A percentile compares a stretch with the other conserved stretches of the same genome.
Conservation (phyloP, 805 yeast genomes). For the Saccharomycopsis sp. region DNA sequence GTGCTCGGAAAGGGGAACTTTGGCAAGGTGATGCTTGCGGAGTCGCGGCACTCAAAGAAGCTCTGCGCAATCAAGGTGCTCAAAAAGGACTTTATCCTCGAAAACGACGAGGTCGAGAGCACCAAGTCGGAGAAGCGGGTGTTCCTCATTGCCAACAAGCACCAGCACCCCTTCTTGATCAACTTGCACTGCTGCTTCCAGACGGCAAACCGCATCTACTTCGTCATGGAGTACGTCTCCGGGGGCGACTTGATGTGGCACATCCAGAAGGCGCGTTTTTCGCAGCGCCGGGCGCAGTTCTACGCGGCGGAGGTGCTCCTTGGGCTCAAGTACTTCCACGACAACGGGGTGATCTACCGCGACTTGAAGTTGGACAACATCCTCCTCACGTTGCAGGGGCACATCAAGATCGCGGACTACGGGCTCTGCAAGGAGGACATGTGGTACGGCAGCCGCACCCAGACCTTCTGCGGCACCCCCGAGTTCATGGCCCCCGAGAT, state of each 20-base stretch:
- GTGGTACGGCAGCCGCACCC: slow-evolving; percentile 80
- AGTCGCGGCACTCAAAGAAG: slow-evolving; percentile 72
- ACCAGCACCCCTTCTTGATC: slow-evolving; percentile 87
- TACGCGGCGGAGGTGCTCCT: slow-evolving; percentile 94
- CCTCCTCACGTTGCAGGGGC: slow-evolving; percentile 82
- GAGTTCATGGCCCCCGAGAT: slow-evolving; percentile 99
- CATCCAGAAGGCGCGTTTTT: slow-evolving; percentile 84
- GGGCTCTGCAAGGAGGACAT: slow-evolving; percentile 94
- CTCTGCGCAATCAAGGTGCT: slow-evolving; percentile 94
- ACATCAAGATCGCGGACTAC: slow-evolving; percentile 93
- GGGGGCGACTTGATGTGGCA: slow-evolving; percentile 99
- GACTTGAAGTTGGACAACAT: slow-evolving; percentile 95
- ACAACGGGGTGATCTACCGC: slow-evolving; percentile 91
- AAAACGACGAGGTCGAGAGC: slow-evolving; percentile 93
- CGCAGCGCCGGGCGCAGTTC: slow-evolving; percentile 88
- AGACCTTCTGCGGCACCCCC: slow-evolving; percentile 98
- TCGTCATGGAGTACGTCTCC: slow-evolving; percentile 95
- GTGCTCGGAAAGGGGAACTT: slow-evolving; percentile 98
- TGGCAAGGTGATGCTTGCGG: slow-evolving; percentile 97
- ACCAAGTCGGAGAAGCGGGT: slow-evolving; percentile 93
- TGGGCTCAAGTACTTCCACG: slow-evolving; percentile 90
- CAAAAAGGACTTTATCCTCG: slow-evolving; percentile 92
- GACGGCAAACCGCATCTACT: slow-evolving; percentile 93
- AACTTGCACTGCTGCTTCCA: slow-evolving; percentile 94
- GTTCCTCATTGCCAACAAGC: slow-evolving; percentile 72